Evolutionary conservation across 805 yeast genomes (phyloP).

Genomic region (Wickerhamomyces bovis): DNA sequence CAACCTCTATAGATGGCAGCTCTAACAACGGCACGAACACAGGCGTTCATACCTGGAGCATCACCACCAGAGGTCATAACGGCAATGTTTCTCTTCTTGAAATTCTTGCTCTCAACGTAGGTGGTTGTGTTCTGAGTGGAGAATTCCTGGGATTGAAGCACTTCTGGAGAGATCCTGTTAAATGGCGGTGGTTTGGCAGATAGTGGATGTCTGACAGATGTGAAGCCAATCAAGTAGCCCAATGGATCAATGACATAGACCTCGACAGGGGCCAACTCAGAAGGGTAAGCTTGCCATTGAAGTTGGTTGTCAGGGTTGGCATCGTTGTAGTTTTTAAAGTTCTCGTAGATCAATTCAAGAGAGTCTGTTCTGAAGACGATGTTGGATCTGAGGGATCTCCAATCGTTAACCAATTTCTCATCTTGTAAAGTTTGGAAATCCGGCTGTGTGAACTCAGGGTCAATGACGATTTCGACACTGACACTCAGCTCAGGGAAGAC

Average conservation of each 20-base stretch:
- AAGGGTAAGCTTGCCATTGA: slow-evolving; percentile 59
- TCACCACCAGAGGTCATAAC: slow-evolving; percentile 99
- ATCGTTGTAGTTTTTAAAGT: slow-evolving; percentile 18
- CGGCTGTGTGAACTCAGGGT: slow-evolving; percentile 15
- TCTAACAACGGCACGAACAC: slow-evolving; percentile 90
- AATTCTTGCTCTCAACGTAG: slow-evolving; percentile 1
- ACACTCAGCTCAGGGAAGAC: slow-evolving; percentile 25
- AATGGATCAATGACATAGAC: slow-evolving; percentile 77
- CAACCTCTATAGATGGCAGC: slow-evolving; percentile 83
- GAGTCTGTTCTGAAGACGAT: slow-evolving; percentile 30
- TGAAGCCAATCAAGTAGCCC: slow-evolving; percentile 77
- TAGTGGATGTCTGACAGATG: slow-evolving; percentile 53
- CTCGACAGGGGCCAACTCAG: slow-evolving; percentile 68
- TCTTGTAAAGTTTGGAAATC: slow-evolving; percentile 24
- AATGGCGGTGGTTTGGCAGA: slow-evolving; percentile 38
- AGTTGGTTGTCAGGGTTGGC: slow-evolving; percentile 12
- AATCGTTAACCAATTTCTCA: slow-evolving; percentile 33
- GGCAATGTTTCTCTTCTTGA: slow-evolving; percentile 51
- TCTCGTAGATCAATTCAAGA: slow-evolving; percentile 23
- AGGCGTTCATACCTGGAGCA: slow-evolving; percentile 97
- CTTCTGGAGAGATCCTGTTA: slow-evolving; percentile 2
- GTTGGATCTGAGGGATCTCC: slow-evolving; percentile 43
- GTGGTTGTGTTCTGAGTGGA: slow-evolving; percentile 18
- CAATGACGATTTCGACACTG: slow-evolving; percentile 23
- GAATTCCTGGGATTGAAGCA: not conserved